Base-by-base conservation (phyloP, 345 rosid genomes). In the Reutealis trisperma region DNA sequence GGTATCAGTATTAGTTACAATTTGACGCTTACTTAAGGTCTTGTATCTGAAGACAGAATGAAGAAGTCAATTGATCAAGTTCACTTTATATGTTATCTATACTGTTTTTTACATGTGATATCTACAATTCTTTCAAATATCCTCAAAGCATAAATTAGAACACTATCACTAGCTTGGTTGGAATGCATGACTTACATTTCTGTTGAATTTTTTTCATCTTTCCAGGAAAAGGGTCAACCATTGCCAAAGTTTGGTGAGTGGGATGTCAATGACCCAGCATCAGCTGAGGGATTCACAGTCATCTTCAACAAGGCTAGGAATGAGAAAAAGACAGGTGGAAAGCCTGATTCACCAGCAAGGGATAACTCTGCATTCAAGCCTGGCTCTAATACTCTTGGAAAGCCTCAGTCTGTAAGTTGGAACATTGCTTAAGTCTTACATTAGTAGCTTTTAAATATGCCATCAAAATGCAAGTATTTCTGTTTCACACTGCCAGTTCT, bases 351-450 rank as follows among this genome's bases (percentile, higher is more conserved):
- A 8, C 88, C 90, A 1, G 80, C 80, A 42, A 87, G 72, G 71
- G 82, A 84, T 68, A 80, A 77, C n/a, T 37, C 85, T 59, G 77
- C 72, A 18, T 74, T 37, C 76, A 87, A 85, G 86, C 70, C 77
- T 10, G 81, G 79, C 15, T 79, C 70, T 73, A 66, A 77, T 65
- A 84, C 68, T 78, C 87, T 86, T 78, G 93, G 83, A 71, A 89
- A 88, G 82, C 90, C 94, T 60, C 90, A 80, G 44, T 52, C 92
- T 75, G 95, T 91, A 84, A 89, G 94, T 83, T 32, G 51, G 59
- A 34, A 60, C 72, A 44, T 45, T 64, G 32, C 72, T 57, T 61
- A 22, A 44, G 9, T 52, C 45, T 59, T 65, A 47, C 22, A 71
- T 75, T 41, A 25, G 47, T 27, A 32, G 13, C 37, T 52, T 80